Conservation (phyloP, 2,329 filamentous ascomycete species). For the Neonectria faginata region DNA sequence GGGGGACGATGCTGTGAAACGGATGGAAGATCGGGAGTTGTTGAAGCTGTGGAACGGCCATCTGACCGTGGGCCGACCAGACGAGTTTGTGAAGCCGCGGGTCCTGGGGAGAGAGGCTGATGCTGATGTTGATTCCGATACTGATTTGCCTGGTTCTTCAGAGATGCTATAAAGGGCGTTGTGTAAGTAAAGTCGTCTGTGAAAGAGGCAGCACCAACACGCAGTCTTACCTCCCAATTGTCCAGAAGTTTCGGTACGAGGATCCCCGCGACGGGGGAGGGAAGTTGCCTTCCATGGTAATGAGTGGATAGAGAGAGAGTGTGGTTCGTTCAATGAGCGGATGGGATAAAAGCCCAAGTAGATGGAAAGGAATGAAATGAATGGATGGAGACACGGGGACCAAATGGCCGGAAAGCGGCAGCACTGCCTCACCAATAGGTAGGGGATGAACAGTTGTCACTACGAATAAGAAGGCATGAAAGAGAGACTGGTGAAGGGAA, state of each 20-base stretch:
- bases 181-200: conserved; percentile 8
- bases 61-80: conserved; percentile 42
- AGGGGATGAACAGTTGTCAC: conserved; percentile 32
- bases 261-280: conserved; percentile 30
- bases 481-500: conserved; percentile 23
- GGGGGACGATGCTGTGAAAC: conserved; percentile 33
- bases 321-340: conserved; percentile 22
- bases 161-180: conserved; percentile 35
- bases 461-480: conserved; percentile 31
- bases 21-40: conserved; percentile 45
- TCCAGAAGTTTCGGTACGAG: conserved; percentile 38
- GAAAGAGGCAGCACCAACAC: background rate
- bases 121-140: conserved; percentile 30
- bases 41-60: conserved; percentile 47
- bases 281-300: conserved; percentile 39
- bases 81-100: conserved; percentile 44
- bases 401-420: conserved; percentile 19
- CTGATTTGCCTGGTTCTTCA: conserved; percentile 40
- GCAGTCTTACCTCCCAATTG: conserved; percentile 43
- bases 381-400: conserved; percentile 18
- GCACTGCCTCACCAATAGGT: conserved; percentile 37
- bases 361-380: conserved; percentile 3
- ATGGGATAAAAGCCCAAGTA: conserved; percentile 3
- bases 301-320: conserved; percentile 15
- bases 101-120: conserved; percentile 37